Conservation (phyloP, 2,329 filamentous ascomycete genomes). For the Nemania sp. region DNA sequence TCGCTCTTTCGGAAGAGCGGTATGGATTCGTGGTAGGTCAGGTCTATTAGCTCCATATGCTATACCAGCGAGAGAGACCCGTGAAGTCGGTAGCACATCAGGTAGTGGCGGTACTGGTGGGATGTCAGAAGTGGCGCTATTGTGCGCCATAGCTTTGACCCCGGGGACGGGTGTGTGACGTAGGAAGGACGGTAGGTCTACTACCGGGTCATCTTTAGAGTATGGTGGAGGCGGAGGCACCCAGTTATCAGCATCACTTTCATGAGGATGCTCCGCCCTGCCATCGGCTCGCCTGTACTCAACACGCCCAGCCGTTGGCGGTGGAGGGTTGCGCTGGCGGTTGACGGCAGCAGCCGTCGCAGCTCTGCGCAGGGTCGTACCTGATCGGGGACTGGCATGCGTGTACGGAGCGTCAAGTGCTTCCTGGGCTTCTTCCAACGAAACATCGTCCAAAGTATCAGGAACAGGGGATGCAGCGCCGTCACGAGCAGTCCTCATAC, state of each 20-base stretch:
- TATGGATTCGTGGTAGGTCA: slow-evolving; percentile 38
- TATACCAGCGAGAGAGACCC: slow-evolving; percentile 6
- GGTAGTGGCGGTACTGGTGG: slow-evolving; percentile 30
- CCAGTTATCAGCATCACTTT: slow-evolving; percentile 88
- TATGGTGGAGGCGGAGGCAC: slow-evolving; percentile 84
- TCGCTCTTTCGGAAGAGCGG: slow-evolving; percentile 27
- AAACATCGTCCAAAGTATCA: slow-evolving; percentile 50
- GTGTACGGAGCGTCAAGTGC: slow-evolving; percentile 72
- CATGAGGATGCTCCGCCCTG: slow-evolving; percentile 74
- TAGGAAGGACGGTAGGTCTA: slow-evolving; percentile 58
- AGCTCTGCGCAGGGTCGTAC: slow-evolving; percentile 70
- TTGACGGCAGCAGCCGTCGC: slow-evolving; percentile 77
- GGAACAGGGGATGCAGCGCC: slow-evolving; percentile 27
- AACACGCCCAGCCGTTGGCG: slow-evolving; percentile 56
- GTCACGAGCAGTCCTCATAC: slow-evolving; percentile 44
- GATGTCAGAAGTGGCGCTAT: slow-evolving; percentile 17
- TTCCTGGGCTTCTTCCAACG: slow-evolving; percentile 59
- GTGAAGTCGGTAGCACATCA: slow-evolving; percentile 17
- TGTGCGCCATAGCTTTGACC: slow-evolving; percentile 19
- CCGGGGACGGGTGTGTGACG: slow-evolving; percentile 52
- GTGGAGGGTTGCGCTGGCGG: slow-evolving; percentile 65
- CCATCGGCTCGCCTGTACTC: slow-evolving; percentile 71
- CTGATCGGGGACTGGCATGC: slow-evolving; percentile 71
- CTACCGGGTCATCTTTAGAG: slow-evolving; percentile 62
- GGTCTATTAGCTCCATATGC: slow-evolving; percentile 27